phyloP scores from a whole-genome alignment of 23 red algal species.

The Gracilaria gracilis region DNA sequence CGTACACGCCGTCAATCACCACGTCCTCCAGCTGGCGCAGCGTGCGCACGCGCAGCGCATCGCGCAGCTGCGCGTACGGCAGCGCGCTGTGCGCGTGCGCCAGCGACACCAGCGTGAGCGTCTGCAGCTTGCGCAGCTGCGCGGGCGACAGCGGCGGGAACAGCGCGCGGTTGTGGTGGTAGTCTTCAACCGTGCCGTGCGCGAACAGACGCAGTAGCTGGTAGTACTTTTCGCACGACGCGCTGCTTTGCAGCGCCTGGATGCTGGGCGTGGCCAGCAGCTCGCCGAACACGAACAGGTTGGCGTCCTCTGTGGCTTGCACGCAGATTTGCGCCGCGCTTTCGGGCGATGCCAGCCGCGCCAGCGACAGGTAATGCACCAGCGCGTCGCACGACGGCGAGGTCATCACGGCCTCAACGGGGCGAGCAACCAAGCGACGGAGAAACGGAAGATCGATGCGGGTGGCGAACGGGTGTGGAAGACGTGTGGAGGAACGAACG shows the following conservation, averaged over 20 bases:
- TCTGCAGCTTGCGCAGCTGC: constrained; percentile 53
- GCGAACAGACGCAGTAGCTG: constrained; percentile 54
- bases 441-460: too few species aligned
- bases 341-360: not conserved
- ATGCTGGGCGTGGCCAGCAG: constrained; percentile 20
- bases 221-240: not conserved
- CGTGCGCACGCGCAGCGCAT: constrained; percentile 1
- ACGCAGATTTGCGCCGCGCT: not conserved
- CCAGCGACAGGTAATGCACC: constrained; percentile 26
- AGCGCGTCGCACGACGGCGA: constrained; percentile 1
- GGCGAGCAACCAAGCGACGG: too few species aligned
- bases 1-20: constrained; percentile 50
- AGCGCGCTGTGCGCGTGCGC: constrained; percentile 9
- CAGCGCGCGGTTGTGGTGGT: not conserved
- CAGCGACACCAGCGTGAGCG: constrained; percentile 54
- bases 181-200: constrained; percentile 21
- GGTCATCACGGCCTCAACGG: not conserved
- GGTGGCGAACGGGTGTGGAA: too few species aligned
- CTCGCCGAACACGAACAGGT: constrained; percentile 52
- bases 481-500: too few species aligned
- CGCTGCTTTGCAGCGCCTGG: not conserved
- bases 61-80: constrained; percentile 22
- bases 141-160: constrained; percentile 25
- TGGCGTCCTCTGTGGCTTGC: constrained; percentile 40
- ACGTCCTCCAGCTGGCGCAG: constrained; percentile 52